Evolutionary conservation across 805 yeast genomes (phyloP).

Genomic region (Wickerhamomyces strasburgensis): DNA sequence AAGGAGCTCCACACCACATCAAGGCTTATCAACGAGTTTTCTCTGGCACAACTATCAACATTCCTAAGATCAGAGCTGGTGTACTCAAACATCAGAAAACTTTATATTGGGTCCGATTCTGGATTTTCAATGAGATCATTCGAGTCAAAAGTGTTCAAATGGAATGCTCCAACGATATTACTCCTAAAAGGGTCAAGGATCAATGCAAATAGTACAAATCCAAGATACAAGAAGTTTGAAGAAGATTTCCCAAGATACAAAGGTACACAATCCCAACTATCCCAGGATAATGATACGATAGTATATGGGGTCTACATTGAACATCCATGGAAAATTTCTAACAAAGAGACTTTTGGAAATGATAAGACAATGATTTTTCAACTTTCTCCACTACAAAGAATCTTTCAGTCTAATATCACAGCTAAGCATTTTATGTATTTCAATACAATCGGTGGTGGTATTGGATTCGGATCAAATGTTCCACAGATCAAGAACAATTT

Average conservation of each 20-base stretch:
- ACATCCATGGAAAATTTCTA: slow-evolving; percentile 74
- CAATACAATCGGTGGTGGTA: slow-evolving; percentile 69
- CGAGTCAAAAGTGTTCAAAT: slow-evolving; percentile 64
- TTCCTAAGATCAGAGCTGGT: slow-evolving; percentile 36
- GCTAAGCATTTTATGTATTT: slow-evolving; percentile 52
- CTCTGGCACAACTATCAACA: slow-evolving; percentile 37
- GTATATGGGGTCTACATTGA: slow-evolving; percentile 61
- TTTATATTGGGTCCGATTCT: slow-evolving; percentile 67
- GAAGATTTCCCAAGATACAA: slow-evolving; percentile 42
- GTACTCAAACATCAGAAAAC: slow-evolving; percentile 45
- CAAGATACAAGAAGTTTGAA: slow-evolving; percentile 47
- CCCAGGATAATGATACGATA: slow-evolving; percentile 38
- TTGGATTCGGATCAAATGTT: slow-evolving; percentile 76
- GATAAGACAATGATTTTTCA: slow-evolving; percentile 53
- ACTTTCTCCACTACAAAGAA: slow-evolving; percentile 59
- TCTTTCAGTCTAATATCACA: slow-evolving; percentile 36
- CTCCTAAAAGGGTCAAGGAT: slow-evolving; percentile 54
- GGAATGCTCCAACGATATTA: slow-evolving; percentile 83
- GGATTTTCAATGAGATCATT: slow-evolving; percentile 89
- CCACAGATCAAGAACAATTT: slow-evolving; percentile 47
- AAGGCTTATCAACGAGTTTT: slow-evolving; percentile 35
- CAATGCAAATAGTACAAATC: slow-evolving; percentile 27
- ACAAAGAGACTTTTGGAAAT: slow-evolving; percentile 70
- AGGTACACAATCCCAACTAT: slow-evolving; percentile 15
- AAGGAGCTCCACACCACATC: slow-evolving; percentile 22